Conservation (phyloP, 192 early-diverging fungal species). For the Entrophospora sp. region DNA sequence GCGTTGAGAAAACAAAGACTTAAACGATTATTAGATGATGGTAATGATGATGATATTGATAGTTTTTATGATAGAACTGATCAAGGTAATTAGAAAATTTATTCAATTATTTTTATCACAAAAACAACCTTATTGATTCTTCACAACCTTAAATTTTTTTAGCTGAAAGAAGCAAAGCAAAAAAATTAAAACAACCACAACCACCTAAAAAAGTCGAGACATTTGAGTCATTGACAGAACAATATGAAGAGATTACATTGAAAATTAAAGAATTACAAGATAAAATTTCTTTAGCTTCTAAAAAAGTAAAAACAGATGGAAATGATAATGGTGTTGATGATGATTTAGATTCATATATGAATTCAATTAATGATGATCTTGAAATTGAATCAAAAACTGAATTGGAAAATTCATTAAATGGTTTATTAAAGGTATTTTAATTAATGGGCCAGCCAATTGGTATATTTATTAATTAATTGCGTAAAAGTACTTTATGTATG, state of each 20-base stretch:
- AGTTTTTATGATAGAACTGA: slow-evolving; percentile 58
- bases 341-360: slow-evolving; percentile 63
- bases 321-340: slow-evolving; percentile 31
- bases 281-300: background rate
- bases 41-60: slow-evolving; percentile 49
- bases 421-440: slow-evolving; percentile 36
- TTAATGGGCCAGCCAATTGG: background rate
- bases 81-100: slow-evolving; percentile 4
- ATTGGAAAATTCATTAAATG: slow-evolving; percentile 33
- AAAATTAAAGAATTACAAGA: slow-evolving; percentile 24
- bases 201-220: slow-evolving; percentile 49
- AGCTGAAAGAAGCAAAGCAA: slow-evolving; percentile 20
- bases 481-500: background rate
- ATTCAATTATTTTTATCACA: background rate
- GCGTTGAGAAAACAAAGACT: slow-evolving; percentile 19
- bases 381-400: slow-evolving; percentile 30
- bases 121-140: too few species aligned
- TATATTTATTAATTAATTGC: background rate
- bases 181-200: slow-evolving; percentile 14
- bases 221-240: slow-evolving; percentile 46
- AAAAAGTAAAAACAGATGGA: slow-evolving; percentile 6
- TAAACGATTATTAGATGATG: slow-evolving; percentile 18
- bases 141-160: too few species aligned
- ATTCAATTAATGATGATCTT: slow-evolving; percentile 36
- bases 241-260: slow-evolving; percentile 24